Percentiles rank a stretch among this genome's conserved stretches.
Evolutionary conservation across 2,329 filamentous ascomycete species (phyloP).

Genomic region (Myriosclerotinia scirpicola): DNA sequence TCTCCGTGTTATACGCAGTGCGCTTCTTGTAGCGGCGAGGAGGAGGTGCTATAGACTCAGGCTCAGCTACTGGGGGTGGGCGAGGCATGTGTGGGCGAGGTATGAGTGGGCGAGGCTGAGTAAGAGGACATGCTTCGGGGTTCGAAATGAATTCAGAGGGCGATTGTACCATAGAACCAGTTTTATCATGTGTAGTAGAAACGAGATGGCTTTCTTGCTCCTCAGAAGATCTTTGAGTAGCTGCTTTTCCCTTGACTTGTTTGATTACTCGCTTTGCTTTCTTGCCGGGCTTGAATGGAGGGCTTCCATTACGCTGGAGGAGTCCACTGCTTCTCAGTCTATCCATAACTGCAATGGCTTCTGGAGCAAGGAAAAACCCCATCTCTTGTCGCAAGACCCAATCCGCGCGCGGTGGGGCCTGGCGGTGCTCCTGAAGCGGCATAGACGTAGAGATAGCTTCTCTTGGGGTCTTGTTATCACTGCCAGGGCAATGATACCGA

Average conservation of each 20-base stretch:
- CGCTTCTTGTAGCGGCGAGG: background rate
- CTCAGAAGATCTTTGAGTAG: too few relatives aligned
- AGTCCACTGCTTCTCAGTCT: background rate
- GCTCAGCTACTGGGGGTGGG: background rate
- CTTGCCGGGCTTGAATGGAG: background rate
- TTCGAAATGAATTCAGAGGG: background rate
- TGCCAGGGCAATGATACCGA: background rate
- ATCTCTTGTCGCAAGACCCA: conserved; percentile 7
- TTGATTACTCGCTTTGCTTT: background rate
- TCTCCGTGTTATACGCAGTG: background rate
- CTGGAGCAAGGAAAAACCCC: background rate
- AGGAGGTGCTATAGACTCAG: background rate
- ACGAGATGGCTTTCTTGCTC: background rate
- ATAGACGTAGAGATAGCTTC: conserved; percentile 16
- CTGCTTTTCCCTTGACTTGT: too few relatives aligned
- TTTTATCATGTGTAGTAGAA: background rate
- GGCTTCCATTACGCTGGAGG: background rate
- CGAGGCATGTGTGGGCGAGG: background rate
- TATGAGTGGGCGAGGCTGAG: conserved; percentile 4
- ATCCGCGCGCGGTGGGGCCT: background rate
- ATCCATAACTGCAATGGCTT: background rate
- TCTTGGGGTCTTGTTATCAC: background rate
- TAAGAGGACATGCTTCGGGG: background rate
- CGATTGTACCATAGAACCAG: background rate
- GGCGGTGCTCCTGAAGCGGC: background rate